phyloP scores from a whole-genome alignment of 2,329 filamentous ascomycete species.

The Monilinia aucupariae region DNA sequence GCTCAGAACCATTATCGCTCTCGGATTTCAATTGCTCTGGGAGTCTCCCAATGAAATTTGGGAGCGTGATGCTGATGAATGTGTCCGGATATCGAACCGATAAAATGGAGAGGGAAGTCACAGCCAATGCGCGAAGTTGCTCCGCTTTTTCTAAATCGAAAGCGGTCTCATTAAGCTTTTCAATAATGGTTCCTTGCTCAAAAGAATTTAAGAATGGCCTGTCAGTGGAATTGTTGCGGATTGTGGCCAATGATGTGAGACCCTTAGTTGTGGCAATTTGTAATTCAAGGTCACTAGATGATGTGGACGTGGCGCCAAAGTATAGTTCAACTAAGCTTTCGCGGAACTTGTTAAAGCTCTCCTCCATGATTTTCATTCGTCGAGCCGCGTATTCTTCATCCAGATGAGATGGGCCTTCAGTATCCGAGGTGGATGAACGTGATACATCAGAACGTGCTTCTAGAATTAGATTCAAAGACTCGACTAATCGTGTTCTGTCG shows the following conservation, averaged over 20 bases:
- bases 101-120: constrained; percentile 27
- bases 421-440: neutral
- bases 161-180: constrained; percentile 27
- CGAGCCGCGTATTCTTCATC: neutral
- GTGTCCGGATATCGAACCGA: constrained; percentile 23
- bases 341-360: constrained; percentile 14
- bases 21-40: constrained; percentile 21
- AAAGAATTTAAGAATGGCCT: constrained; percentile 22
- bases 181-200: constrained; percentile 27
- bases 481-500: constrained; percentile 24
- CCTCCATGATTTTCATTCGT: neutral
- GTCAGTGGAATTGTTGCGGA: constrained; percentile 22
- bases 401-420: neutral
- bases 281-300: constrained; percentile 21
- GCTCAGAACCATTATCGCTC: constrained; percentile 10
- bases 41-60: constrained; percentile 26
- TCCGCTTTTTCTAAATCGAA: constrained; percentile 16
- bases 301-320: constrained; percentile 23
- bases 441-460: constrained; percentile 23
- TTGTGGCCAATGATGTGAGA: constrained; percentile 24
- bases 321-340: constrained; percentile 20
- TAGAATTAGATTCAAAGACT: constrained; percentile 31
- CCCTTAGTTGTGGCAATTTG: constrained; percentile 28
- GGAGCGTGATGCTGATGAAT: constrained; percentile 27
- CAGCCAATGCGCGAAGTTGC: constrained; percentile 23